Base-by-base conservation (phyloP, 2,329 filamentous ascomycete species). In the Alternaria arborescens region DNA sequence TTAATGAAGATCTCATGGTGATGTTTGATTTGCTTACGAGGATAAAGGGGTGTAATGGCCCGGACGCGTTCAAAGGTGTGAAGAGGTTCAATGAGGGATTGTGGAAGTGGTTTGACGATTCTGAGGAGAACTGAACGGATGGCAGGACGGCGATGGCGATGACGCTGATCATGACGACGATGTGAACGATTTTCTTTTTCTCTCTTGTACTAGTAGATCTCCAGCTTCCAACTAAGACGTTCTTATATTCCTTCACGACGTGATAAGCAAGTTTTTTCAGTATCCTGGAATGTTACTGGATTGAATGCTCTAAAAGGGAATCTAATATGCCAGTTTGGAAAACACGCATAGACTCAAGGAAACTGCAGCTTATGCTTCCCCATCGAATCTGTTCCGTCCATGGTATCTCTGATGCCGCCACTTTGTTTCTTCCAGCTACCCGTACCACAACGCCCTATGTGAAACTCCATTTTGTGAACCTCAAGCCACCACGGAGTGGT, bases 11-110 rank as follows among this genome's bases (percentile, higher is more conserved):
- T 36, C 55, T 67, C 24, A 56, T 43, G 52, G 59, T 36, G n/a
- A 18, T 63, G n/a, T 67, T 67, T 58, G 55, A 67, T 51, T n/a
- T 50, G 1, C 32, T 67, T 41, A 67, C 64, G 3, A 53, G 32
- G 10, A 24, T 65, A 4, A 28, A 57, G 24, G 59, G 60, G 4
- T 65, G 59, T 44, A 61, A 59, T 43, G 65, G 62, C 3, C 40
- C 51, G 2, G 60, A 63, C 24, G 62, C 61, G 10, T 67, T 67
- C 40, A 36, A 40, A 24, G 52, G 43, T 1, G 28, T 65, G 5
- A 22, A 40, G 30, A 26, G 14, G 18, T 67, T 47, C 41, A 67
- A 67, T 36, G 43, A 58, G 26, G 58, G 40, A 28, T 47, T 67
- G 41, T 36, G 62, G 20, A 41, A 55, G 22, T 65, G 65, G 62